Conservation (phyloP, 1,139 yeast species). For the Schwanniomyces etchellsii region DNA sequence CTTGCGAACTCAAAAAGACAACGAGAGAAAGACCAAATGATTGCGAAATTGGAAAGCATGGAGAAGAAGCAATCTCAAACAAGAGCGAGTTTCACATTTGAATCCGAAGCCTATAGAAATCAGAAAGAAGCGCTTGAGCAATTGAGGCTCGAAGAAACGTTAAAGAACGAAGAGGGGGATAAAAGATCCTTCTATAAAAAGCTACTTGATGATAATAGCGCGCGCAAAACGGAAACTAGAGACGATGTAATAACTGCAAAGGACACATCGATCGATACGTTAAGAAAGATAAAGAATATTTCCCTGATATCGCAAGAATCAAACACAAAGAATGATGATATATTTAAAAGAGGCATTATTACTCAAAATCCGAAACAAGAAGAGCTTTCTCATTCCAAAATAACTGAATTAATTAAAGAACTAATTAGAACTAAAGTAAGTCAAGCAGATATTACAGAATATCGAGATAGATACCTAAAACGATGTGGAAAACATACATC, state of each 20-base stretch:
- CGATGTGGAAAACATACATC: no score
- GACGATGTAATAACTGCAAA: no score
- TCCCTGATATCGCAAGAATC: no score
- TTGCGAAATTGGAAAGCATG: conserved; percentile 4
- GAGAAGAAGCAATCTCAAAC: conserved; percentile 4
- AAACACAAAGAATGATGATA: no score
- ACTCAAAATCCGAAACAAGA: no score
- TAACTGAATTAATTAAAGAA: conserved; percentile 5
- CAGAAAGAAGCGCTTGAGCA: conserved; percentile 5
- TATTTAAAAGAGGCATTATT: no score
- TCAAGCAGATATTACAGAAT: conserved; percentile 8
- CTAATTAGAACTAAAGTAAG: conserved; percentile 10
- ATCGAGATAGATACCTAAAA: conserved; percentile 9
- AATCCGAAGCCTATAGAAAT: conserved; percentile 9
- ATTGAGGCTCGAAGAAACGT: conserved; percentile 2
- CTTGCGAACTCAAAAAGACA: conserved; percentile 7
- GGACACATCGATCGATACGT: no score
- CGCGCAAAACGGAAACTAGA: background rate
- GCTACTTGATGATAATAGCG: conserved; percentile 1
- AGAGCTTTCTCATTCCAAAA: no score
- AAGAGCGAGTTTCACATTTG: conserved; percentile 8
- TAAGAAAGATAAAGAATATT: no score
- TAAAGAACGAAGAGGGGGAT: conserved; percentile 5
- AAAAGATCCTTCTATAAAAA: conserved; percentile 5
- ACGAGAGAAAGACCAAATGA: conserved; percentile 8